phyloP scores from a whole-genome alignment of 257 asterid species.

The Hygrophila difformis region DNA sequence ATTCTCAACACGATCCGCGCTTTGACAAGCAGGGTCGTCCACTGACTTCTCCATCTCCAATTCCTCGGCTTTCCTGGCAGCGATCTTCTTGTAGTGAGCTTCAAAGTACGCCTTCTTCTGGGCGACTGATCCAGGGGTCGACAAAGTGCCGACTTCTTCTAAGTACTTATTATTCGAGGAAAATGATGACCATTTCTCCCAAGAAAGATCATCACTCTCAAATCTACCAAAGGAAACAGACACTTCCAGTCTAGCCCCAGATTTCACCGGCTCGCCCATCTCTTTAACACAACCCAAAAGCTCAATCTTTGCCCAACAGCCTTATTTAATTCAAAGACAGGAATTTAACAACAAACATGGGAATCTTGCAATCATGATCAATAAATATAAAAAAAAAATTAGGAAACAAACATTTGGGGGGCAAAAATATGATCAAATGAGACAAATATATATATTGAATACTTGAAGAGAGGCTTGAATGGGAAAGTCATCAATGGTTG shows the following conservation, averaged over 20 bases:
- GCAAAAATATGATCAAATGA: neutral
- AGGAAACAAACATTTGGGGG: neutral
- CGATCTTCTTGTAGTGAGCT: conserved; percentile 84
- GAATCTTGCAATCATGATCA: neutral
- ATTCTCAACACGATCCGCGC: conserved; percentile 14
- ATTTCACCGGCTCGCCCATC: conserved; percentile 63
- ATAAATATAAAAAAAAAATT: too few species aligned
- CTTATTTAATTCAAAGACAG: conserved; percentile 13
- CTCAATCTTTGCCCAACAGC: conserved; percentile 11
- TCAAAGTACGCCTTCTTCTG: conserved; percentile 92
- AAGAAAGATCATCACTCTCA: conserved; percentile 72
- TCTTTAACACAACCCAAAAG: conserved; percentile 31
- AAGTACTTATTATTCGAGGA: conserved; percentile 84
- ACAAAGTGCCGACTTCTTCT: conserved; percentile 85
- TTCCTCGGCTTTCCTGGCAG: conserved; percentile 75
- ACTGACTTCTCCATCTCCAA: conserved; percentile 44
- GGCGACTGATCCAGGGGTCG: conserved; percentile 90
- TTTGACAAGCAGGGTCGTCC: conserved; percentile 17
- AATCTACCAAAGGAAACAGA: conserved; percentile 91
- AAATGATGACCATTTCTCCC: conserved; percentile 96
- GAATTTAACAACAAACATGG: too few species aligned
- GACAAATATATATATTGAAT: neutral
- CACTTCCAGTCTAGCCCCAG: conserved; percentile 56
- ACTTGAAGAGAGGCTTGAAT: too few species aligned
- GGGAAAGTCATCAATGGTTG: too few species aligned